Base-by-base conservation (phyloP, 345 rosid species). In the Moricandia arvensis region DNA sequence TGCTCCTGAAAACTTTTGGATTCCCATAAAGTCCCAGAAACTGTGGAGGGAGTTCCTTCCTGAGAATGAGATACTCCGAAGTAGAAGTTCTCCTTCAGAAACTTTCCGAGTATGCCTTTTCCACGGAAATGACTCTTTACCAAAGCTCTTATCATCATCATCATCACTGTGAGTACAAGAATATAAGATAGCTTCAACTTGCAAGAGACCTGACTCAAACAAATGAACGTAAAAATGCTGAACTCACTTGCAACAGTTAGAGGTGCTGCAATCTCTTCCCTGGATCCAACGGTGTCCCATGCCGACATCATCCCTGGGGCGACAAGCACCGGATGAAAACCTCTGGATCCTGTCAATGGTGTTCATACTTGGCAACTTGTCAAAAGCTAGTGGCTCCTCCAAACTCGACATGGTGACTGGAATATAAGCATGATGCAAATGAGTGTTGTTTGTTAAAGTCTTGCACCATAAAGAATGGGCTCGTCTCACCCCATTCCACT, bases 361-460 rank as follows among this genome's bases (percentile, higher is more conserved):
- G 71, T 73, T 87, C 99, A 95, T 89, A 83, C 93, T 95, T 13
- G 93, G 97, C 79, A 95, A 79, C 93, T 90, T 91, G 83, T 92
- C 97, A 61, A 92, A 71, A 45, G 93, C 87, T 16, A 92, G 90
- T 0, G 96, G 94, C 86, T 95, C 96, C 85, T 90, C 97, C 90
- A 95, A 75, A 79, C 99, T 92, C 24, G 99, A 95, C 99, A 95
- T 95, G 70, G 84, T 77, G 68, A 59, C 86, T 82, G 89, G 65
- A 76, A 84, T 35, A 69, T 17, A 84, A 75, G 74, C 81, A 79
- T 35, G 72, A 76, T 54, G 76, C 27, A 79, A 73, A 61, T 59
- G 66, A 80, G 72, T 69, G 61, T 70, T 72, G 53, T 41, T 15
- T 69, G 43, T 75, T 35, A 61, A 35, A 69, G 71, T 35, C 60